Evolutionary conservation across 257 asterid species (phyloP).

Genomic region (Solanum virginianum): DNA sequence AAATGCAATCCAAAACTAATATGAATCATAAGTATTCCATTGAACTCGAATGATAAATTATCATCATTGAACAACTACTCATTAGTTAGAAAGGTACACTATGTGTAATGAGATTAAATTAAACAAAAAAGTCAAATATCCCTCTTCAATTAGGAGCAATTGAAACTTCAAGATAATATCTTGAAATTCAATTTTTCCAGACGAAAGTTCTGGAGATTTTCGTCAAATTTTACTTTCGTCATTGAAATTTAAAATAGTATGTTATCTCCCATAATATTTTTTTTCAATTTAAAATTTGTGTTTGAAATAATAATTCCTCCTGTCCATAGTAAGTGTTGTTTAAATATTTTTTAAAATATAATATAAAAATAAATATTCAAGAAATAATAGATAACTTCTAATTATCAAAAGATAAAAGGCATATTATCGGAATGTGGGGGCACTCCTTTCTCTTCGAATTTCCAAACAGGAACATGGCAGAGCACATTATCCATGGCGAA

Average conservation of each 20-base stretch:
- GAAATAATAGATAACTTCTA: too few relatives aligned
- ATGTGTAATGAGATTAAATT: not conserved
- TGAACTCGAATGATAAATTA: not conserved
- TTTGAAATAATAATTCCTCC: not conserved
- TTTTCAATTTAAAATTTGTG: not conserved
- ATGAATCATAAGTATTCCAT: not conserved
- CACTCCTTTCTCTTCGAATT: too few relatives aligned
- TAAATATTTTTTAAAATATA: too few relatives aligned
- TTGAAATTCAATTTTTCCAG: not conserved
- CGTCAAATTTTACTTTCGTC: not conserved
- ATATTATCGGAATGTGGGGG: too few relatives aligned
- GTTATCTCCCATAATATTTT: not conserved
- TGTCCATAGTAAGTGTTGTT: not conserved
- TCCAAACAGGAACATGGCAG: too few relatives aligned
- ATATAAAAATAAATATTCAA: too few relatives aligned
- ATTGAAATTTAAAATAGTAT: not conserved
- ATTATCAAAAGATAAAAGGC: too few relatives aligned
- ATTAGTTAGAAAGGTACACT: not conserved
- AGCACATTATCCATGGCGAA: too few relatives aligned
- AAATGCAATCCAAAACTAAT: not conserved
- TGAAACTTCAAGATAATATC: not conserved
- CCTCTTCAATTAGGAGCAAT: not conserved
- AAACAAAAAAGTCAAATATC: not conserved
- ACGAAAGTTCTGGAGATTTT: not conserved
- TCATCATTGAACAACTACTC: not conserved